Conservation (phyloP, 257 asterid genomes). For the Solanum microdontum region DNA sequence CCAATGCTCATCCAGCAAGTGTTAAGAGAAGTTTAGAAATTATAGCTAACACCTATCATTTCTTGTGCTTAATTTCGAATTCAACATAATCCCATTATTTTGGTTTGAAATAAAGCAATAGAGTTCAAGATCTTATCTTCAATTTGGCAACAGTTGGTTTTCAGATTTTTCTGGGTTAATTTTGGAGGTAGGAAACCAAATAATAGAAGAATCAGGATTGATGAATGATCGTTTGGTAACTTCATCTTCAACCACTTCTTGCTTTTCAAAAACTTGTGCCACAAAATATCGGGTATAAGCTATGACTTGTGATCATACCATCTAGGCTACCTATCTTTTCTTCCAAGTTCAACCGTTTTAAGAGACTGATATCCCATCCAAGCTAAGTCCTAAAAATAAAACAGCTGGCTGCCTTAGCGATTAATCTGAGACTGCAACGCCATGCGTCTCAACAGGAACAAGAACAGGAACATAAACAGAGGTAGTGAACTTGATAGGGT, state of each 20-base stretch:
- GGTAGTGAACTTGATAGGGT: background rate
- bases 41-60: background rate
- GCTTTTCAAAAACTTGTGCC: background rate
- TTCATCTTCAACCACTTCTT: background rate
- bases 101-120: background rate
- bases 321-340: background rate
- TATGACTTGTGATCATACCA: background rate
- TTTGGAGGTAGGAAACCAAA: background rate
- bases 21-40: background rate
- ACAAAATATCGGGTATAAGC: background rate
- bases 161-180: background rate
- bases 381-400: background rate
- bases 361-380: background rate
- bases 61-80: background rate
- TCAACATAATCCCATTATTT: background rate
- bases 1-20: background rate
- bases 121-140: background rate
- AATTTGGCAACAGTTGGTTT: background rate
- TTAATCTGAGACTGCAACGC: background rate
- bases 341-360: background rate
- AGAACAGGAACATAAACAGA: background rate
- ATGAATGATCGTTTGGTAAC: background rate
- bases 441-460: background rate
- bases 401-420: background rate
- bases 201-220: background rate